Base-by-base conservation (phyloP, 257 asterid species). In the Solanum pennellii region DNA sequence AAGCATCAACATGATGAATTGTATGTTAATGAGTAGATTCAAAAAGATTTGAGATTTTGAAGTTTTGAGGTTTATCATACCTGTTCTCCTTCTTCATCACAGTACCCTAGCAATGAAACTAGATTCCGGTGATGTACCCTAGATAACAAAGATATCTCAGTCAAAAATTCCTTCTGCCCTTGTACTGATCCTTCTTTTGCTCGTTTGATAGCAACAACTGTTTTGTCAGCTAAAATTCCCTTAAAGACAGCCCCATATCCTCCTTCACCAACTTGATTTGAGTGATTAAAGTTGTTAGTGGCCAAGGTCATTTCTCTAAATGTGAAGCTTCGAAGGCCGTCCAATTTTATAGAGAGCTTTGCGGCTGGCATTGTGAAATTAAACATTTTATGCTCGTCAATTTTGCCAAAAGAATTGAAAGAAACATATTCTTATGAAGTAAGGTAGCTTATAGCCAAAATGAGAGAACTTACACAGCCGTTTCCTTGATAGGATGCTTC, bases 21-120 rank as follows among this genome's bases (percentile, higher is more conserved):
- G 60, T 21, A 83, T 39, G 86, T 42, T 59, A 23, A 62, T 39
- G 15, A 84, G 60, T 74, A 15, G 62, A 42, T 25, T 59, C 12
- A 59, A 59, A 59, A 59, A 59, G 25, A 29, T 12, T 68, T 82
- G 74, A 29, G 31, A 16, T 60, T 12, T 9, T 41, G 73, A 49
- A 25, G n/a, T 4, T 90, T 76, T 76, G 9, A 31, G 76, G n/a
- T 27, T 11, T 52, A 31, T 18, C 71, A 8, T 91, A 93, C 98
- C 97, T 96, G 99, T 89, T 96, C 99, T 12, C 91, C 95, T 87
- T 94, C 92, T 84, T 96, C 98, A 87, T 93, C 99, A 88, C 99
- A 96, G 83, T 91, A 96, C 12, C 99, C 93, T 20, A 89, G 44
- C 76, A 91, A 88, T 27, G 91, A 89, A 82, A 91, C 93, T n/a